Evolutionary conservation across 176 grass and related monocot genomes (phyloP).

Genomic region (Musa troglodytarum): DNA sequence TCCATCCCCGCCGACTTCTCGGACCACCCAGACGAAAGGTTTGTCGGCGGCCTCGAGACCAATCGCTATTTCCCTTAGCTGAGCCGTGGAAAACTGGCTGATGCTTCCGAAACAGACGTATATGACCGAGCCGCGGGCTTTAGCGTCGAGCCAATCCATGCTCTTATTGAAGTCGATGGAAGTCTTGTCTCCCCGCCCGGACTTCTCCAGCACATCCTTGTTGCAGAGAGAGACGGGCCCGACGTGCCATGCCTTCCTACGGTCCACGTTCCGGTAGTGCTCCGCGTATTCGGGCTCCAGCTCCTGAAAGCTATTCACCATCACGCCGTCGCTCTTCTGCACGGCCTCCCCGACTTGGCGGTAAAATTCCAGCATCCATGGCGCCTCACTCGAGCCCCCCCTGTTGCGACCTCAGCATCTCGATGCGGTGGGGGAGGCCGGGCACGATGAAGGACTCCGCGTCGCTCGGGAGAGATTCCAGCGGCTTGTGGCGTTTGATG

Average conservation of each 20-base stretch:
- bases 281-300: background rate
- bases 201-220: background rate
- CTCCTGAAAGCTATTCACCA: background rate
- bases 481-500: background rate
- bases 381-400: background rate
- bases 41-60: background rate
- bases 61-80: background rate
- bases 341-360: background rate
- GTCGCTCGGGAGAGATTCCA: background rate
- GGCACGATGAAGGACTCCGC: slow-evolving; percentile 1
- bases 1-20: background rate
- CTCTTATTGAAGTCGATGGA: background rate
- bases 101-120: slow-evolving; percentile 7
- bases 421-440: slow-evolving; percentile 17
- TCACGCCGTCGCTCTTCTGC: background rate
- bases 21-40: slow-evolving; percentile 7
- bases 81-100: background rate
- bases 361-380: background rate
- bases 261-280: background rate
- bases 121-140: background rate
- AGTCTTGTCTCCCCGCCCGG: background rate
- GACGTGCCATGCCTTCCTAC: background rate
- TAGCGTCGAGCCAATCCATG: background rate
- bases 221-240: background rate
- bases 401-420: background rate